phyloP scores from a whole-genome alignment of 257 asterid genomes.

The Gentiana dahurica region DNA sequence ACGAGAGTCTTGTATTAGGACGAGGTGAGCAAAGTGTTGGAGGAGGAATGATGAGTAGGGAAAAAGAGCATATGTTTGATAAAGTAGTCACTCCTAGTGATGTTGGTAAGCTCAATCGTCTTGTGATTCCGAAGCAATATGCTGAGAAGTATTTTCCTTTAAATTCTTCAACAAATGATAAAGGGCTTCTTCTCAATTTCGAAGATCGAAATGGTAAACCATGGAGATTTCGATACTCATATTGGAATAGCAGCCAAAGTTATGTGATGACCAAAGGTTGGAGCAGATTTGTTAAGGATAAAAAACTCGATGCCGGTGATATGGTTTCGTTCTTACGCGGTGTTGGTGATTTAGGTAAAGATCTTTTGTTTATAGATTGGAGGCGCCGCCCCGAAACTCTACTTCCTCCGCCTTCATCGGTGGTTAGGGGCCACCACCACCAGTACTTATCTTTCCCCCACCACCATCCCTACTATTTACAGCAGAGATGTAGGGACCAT shows the following conservation, averaged over 20 bases:
- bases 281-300: conserved; percentile 88
- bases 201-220: conserved; percentile 57
- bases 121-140: conserved; percentile 66
- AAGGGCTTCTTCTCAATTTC: conserved; percentile 54
- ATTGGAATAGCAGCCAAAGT: conserved; percentile 84
- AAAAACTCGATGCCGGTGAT: conserved; percentile 53
- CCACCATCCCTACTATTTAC: too few species aligned
- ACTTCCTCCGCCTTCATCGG: too few species aligned
- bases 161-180: conserved; percentile 25
- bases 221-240: conserved; percentile 70
- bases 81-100: conserved; percentile 79
- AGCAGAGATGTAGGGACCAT: too few species aligned
- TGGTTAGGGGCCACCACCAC: too few species aligned
- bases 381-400: conserved; percentile 3
- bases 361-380: conserved; percentile 56
- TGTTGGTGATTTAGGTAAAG: conserved; percentile 42
- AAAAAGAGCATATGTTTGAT: conserved; percentile 44
- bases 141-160: conserved; percentile 64
- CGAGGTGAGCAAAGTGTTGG: too few species aligned
- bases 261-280: conserved; percentile 74
- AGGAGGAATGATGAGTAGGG: too few species aligned
- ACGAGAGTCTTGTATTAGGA: too few species aligned
- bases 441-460: too few species aligned
- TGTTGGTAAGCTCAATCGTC: conserved; percentile 56
- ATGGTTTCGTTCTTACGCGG: conserved; percentile 18